These are phyloP conservation scores for Marasmius tenuissimus DNA, from an alignment of 1,284 basidiomycete species.

Conservation along the genomic window DNA sequence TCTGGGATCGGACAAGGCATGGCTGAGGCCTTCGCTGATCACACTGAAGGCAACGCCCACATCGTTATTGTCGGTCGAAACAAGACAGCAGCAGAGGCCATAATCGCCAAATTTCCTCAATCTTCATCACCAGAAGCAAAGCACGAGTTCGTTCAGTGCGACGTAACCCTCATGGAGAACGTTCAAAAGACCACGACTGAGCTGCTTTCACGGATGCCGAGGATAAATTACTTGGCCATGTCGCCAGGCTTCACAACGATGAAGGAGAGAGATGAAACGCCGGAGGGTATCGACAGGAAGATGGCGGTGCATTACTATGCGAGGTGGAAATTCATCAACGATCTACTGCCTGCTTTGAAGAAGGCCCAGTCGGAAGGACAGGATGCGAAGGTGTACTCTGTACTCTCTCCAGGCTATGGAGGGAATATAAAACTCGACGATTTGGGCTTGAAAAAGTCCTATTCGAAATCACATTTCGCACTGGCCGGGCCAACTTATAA, in stretches of 20 bases:
- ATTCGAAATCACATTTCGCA: slow-evolving; percentile 10
- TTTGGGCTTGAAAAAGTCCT: slow-evolving; percentile 18
- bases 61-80: slow-evolving; percentile 50
- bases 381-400: slow-evolving; percentile 13
- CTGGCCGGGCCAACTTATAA: slow-evolving; percentile 15
- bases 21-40: slow-evolving; percentile 35
- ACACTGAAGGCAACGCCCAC: slow-evolving; percentile 39
- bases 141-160: slow-evolving; percentile 45
- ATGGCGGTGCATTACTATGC: slow-evolving; percentile 21
- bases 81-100: slow-evolving; percentile 36
- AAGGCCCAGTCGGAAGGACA: slow-evolving; percentile 26
- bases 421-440: slow-evolving; percentile 13
- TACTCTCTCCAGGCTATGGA: slow-evolving; percentile 10
- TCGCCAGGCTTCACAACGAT: slow-evolving; percentile 19
- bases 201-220: slow-evolving; percentile 16
- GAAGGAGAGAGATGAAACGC: slow-evolving; percentile 22
- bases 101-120: slow-evolving; percentile 37
- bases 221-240: slow-evolving; percentile 24
- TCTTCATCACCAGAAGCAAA: slow-evolving; percentile 19
- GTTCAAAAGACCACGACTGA: slow-evolving; percentile 31
- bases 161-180: slow-evolving; percentile 44
- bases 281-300: slow-evolving; percentile 26
- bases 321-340: slow-evolving; percentile 25
- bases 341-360: slow-evolving; percentile 26
- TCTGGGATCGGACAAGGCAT: slow-evolving; percentile 46